A percentile compares a stretch with the other conserved stretches of the same genome.
Conservation (phyloP, 805 yeast species). For the Candida tibetensis region DNA sequence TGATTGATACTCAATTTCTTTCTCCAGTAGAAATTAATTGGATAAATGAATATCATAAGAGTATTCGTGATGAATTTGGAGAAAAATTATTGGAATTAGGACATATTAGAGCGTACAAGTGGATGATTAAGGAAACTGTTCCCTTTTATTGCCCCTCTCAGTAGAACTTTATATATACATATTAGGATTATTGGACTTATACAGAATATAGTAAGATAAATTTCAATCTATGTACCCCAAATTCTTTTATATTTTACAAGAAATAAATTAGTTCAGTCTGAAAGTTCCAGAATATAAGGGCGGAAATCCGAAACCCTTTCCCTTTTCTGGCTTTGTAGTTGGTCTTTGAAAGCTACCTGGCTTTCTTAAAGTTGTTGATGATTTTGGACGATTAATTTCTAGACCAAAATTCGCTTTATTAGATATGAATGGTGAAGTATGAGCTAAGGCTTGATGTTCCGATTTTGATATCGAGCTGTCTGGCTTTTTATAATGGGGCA, state of each 20-base stretch:
- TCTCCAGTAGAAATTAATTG: constrained; percentile 31
- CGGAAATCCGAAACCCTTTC: constrained; percentile 4
- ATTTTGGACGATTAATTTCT: constrained; percentile 4
- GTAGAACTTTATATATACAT: too few relatives aligned
- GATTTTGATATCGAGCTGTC: constrained; percentile 4
- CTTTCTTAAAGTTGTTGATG: constrained; percentile 21
- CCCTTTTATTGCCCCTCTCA: too few relatives aligned
- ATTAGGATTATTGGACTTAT: background rate
- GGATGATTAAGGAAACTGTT: constrained; percentile 69
- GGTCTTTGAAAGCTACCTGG: constrained; percentile 38
- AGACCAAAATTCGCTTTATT: constrained; percentile 19
- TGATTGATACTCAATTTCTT: constrained; percentile 33
- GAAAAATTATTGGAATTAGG: constrained; percentile 47
- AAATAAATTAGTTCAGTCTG: constrained; percentile 4
- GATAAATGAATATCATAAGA: constrained; percentile 39
- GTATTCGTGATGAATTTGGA: constrained; percentile 31
- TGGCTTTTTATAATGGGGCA: constrained; percentile 27
- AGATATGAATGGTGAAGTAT: constrained; percentile 29
- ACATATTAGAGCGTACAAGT: constrained; percentile 58
- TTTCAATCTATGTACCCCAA: too few relatives aligned
- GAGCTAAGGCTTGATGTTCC: background rate
- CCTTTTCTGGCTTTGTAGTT: constrained; percentile 14
- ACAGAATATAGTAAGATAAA: too few relatives aligned
- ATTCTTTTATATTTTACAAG: constrained; percentile 1
- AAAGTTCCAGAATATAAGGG: constrained; percentile 24